Evolutionary conservation across 2,329 filamentous ascomycete species (phyloP).

Genomic region (Colletotrichum sp.): DNA sequence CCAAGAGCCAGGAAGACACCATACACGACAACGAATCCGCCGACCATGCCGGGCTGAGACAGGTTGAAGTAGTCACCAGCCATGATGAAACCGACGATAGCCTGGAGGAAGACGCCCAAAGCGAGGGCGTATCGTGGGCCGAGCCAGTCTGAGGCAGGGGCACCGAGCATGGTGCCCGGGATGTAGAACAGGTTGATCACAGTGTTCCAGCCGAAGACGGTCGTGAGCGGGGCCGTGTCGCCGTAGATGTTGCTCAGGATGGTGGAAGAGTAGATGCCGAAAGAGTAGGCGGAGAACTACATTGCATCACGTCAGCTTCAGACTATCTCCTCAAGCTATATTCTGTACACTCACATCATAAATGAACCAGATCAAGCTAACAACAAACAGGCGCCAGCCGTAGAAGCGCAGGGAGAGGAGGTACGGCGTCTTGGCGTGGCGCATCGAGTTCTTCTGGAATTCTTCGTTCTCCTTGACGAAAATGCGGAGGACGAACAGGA

Average conservation of each 20-base stretch:
- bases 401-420: constrained; percentile 68
- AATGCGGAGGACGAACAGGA: constrained; percentile 73
- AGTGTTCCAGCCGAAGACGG: constrained; percentile 86
- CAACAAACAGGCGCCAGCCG: constrained; percentile 72
- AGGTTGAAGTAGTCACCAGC: constrained; percentile 77
- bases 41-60: constrained; percentile 70
- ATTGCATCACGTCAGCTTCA: neutral
- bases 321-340: neutral
- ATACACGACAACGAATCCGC: constrained; percentile 79
- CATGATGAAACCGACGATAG: constrained; percentile 87
- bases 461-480: constrained; percentile 81
- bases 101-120: constrained; percentile 74
- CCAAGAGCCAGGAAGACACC: constrained; percentile 79
- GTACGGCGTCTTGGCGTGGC: constrained; percentile 61
- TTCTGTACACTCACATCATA: constrained; percentile 62
- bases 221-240: constrained; percentile 67
- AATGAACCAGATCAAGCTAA: constrained; percentile 83
- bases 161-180: constrained; percentile 79
- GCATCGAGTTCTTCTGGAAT: constrained; percentile 74
- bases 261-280: constrained; percentile 81
- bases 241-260: constrained; percentile 73
- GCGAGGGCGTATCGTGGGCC: constrained; percentile 79
- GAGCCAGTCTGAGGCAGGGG: constrained; percentile 77
- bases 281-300: constrained; percentile 80
- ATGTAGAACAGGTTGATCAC: constrained; percentile 90